These are phyloP conservation scores for Globisporangium polare DNA, from an alignment of 352 stramenopile genomes.

Conservation along the genomic window DNA sequence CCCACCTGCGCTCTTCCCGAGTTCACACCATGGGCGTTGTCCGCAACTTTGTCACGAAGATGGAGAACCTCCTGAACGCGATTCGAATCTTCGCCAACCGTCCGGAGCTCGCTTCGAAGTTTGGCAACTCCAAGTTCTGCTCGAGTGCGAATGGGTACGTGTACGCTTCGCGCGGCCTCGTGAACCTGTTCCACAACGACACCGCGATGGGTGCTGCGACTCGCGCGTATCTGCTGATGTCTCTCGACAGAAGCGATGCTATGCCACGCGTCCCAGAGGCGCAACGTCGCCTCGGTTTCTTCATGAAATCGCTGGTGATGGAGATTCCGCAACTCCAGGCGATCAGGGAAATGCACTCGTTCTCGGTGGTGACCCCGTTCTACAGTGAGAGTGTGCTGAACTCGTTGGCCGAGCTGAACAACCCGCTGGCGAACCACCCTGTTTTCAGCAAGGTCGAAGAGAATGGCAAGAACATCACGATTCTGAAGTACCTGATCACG, in stretches of 20 bases:
- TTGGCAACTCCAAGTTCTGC: slow-evolving; percentile 73
- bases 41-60: slow-evolving; percentile 73
- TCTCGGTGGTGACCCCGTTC: slow-evolving; percentile 77
- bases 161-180: slow-evolving; percentile 62
- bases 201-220: slow-evolving; percentile 75
- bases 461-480: slow-evolving; percentile 75
- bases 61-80: slow-evolving; percentile 61
- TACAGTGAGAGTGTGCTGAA: slow-evolving; percentile 73
- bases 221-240: slow-evolving; percentile 66
- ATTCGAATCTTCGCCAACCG: slow-evolving; percentile 50
- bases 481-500: slow-evolving; percentile 77
- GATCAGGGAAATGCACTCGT: slow-evolving; percentile 81
- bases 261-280: slow-evolving; percentile 71
- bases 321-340: slow-evolving; percentile 67
- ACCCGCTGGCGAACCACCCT: slow-evolving; percentile 64
- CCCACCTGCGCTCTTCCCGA: slow-evolving; percentile 42
- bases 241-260: slow-evolving; percentile 58
- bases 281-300: slow-evolving; percentile 73
- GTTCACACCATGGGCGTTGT: slow-evolving; percentile 74
- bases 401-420: slow-evolving; percentile 59
- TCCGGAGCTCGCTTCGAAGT: slow-evolving; percentile 56
- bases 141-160: slow-evolving; percentile 76
- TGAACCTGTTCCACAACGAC: slow-evolving; percentile 77
- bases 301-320: slow-evolving; percentile 80
- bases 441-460: slow-evolving; percentile 75